Base-by-base conservation (phyloP, 768 basidiomycete genomes). In the Guyanaporus albipodus region DNA sequence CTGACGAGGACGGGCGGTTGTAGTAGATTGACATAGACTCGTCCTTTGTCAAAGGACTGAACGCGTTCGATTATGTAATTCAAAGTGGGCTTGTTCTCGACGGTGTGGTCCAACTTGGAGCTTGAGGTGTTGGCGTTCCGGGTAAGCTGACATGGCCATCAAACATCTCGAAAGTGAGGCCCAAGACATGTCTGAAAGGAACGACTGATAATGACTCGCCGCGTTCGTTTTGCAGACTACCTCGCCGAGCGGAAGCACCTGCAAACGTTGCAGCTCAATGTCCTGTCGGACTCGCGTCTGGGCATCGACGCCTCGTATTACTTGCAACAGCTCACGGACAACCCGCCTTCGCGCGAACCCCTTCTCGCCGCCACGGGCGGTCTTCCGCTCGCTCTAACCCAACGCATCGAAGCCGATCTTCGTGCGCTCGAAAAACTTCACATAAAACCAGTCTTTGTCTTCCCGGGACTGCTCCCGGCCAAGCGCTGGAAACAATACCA, bases 381-480 rank as follows among this genome's bases (percentile, higher is more conserved):
- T 31, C 79, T 94, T 15, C 96, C 95, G 1, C 78, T 97, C 47
- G 86, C 91, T 38, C 77, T 99, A 45, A 85, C 84, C 19, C 76
- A 79, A 56, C 85, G 90, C 53, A 91, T 99, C 65, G 94, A 97
- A 70, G 75, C 82, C 31, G 94, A 99, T 74, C 75, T 98, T 37
- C 87, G 94, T 38, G 73, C 79, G 12, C 84, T 98, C 62, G 93
- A 96, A 75, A 86, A 85, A 69, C 74, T 89, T 27, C 84, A 79
- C 55, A 97, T 99, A 76, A 96, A 95, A 64, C 96, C 96, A 18
- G 91, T 99, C n/a, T 95, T 99, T 59, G 91, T 99, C 41, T 98
- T 98, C 68, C 83, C 90, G 14, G 96, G 96, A 4, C 74, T 99
- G 26, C 72, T 82, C 2, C 87, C 90, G 1, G 82, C 82, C 56